Evolutionary conservation across 495 filamentous ascomycete species (phyloP).

Genomic region (Talaromyces proteolyticus): DNA sequence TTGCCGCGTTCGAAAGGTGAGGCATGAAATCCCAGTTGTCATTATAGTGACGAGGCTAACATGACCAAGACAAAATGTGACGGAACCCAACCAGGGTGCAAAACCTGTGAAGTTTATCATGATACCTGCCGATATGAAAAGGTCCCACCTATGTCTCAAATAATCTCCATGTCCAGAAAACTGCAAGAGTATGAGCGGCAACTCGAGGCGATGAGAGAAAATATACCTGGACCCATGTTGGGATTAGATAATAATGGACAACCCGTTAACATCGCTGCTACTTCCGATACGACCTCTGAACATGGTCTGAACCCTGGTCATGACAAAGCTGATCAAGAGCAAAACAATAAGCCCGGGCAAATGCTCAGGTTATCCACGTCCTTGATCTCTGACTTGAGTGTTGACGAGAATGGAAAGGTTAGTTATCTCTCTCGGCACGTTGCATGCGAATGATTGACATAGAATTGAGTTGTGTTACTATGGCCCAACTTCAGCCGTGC

Average conservation of each 20-base stretch:
- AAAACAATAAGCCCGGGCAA: too few relatives aligned
- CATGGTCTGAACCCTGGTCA: too few relatives aligned
- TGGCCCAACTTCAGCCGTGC: neutral
- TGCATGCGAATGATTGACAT: too few relatives aligned
- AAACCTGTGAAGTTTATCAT: neutral
- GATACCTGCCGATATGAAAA: neutral
- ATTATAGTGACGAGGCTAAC: too few relatives aligned
- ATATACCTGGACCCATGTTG: too few relatives aligned
- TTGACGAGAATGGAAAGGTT: neutral
- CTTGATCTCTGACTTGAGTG: neutral
- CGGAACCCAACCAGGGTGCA: neutral
- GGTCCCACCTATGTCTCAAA: neutral
- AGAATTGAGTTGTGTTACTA: neutral
- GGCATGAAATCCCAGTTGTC: too few relatives aligned
- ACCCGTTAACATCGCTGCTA: too few relatives aligned
- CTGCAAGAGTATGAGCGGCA: neutral
- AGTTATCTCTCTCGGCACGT: too few relatives aligned
- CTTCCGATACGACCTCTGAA: too few relatives aligned
- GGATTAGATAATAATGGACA: too few relatives aligned
- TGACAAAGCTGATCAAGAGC: too few relatives aligned
- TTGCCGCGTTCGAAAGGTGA: neutral
- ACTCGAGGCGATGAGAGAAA: neutral
- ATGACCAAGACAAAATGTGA: neutral
- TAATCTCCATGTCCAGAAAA: neutral
- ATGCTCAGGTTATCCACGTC: neutral